A percentile compares a stretch with the other conserved stretches of the same genome.
These are phyloP conservation scores for Aspergillus persii DNA, from an alignment of 2,329 filamentous ascomycete genomes.

Conservation along the genomic window DNA sequence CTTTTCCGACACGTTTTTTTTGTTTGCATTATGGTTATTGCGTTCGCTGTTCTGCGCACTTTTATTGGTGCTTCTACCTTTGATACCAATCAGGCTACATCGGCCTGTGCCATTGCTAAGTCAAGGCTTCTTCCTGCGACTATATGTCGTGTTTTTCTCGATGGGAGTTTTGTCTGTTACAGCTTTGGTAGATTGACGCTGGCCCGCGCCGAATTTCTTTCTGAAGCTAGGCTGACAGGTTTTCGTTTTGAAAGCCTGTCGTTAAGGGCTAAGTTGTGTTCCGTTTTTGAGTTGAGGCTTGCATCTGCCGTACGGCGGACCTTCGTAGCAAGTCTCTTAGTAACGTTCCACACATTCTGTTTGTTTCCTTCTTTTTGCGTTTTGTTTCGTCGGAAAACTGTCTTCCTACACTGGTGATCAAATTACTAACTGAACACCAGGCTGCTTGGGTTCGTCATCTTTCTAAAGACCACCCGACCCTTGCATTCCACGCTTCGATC, in stretches of 20 bases:
- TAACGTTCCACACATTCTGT: slow-evolving; percentile 85
- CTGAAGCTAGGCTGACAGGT: slow-evolving; percentile 66
- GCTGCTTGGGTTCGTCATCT: slow-evolving; percentile 88
- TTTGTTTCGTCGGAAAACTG: slow-evolving; percentile 19
- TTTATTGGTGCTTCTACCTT: slow-evolving; percentile 7
- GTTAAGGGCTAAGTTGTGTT: slow-evolving; percentile 73
- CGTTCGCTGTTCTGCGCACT: background rate
- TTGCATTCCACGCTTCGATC: slow-evolving; percentile 91
- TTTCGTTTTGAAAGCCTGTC: slow-evolving; percentile 87
- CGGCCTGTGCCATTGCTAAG: slow-evolving; percentile 67
- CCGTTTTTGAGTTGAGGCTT: slow-evolving; percentile 96
- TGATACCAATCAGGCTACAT: slow-evolving; percentile 22
- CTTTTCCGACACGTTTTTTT: background rate
- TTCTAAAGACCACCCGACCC: slow-evolving; percentile 87
- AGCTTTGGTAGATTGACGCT: slow-evolving; percentile 93
- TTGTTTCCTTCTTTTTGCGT: slow-evolving; percentile 38
- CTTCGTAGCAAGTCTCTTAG: slow-evolving; percentile 88
- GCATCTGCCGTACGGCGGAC: slow-evolving; percentile 61
- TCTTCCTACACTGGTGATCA: slow-evolving; percentile 19
- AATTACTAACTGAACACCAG: slow-evolving; percentile 51
- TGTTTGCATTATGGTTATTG: slow-evolving; percentile 2
- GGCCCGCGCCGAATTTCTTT: slow-evolving; percentile 66
- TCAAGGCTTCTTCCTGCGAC: slow-evolving; percentile 73
- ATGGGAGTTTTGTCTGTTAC: slow-evolving; percentile 94
- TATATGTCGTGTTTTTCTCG: slow-evolving; percentile 51